Conservation (phyloP, 208 protist species). For the Naegleria gruberi region DNA sequence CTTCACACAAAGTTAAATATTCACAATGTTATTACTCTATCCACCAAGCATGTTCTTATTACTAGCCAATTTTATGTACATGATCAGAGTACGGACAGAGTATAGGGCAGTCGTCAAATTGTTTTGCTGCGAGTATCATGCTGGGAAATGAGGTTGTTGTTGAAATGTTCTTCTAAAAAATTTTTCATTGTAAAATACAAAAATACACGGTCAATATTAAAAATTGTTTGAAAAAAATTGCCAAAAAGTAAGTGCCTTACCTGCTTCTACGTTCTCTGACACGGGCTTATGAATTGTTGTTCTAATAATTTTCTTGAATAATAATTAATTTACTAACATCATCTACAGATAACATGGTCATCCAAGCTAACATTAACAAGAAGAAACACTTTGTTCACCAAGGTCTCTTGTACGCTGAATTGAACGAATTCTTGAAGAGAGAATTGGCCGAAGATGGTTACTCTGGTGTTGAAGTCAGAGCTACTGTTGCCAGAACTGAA, state of each 20-base stretch:
- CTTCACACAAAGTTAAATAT: background rate
- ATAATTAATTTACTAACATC: background rate
- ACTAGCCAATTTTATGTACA: background rate
- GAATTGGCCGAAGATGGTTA: slow-evolving; percentile 95
- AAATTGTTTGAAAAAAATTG: background rate
- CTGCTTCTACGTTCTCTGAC: no score
- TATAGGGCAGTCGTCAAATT: background rate
- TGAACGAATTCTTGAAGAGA: slow-evolving; percentile 98
- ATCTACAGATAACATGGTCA: background rate
- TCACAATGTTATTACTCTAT: background rate
- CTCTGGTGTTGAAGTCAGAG: slow-evolving; percentile 89
- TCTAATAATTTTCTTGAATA: background rate
- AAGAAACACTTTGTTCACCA: slow-evolving; percentile 89
- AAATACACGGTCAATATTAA: background rate
- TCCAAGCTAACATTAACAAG: background rate
- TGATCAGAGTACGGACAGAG: background rate
- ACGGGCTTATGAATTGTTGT: background rate
- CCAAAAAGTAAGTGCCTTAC: background rate
- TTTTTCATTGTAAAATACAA: background rate
- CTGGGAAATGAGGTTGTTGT: no score
- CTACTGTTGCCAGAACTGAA: slow-evolving; percentile 89
- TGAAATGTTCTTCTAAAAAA: no score
- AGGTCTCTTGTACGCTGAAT: slow-evolving; percentile 98
- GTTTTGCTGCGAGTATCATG: no score
- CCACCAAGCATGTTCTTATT: background rate